Evolutionary conservation across 2,329 filamentous ascomycete species (phyloP).

Genomic region (Mollisiaceae sp.): DNA sequence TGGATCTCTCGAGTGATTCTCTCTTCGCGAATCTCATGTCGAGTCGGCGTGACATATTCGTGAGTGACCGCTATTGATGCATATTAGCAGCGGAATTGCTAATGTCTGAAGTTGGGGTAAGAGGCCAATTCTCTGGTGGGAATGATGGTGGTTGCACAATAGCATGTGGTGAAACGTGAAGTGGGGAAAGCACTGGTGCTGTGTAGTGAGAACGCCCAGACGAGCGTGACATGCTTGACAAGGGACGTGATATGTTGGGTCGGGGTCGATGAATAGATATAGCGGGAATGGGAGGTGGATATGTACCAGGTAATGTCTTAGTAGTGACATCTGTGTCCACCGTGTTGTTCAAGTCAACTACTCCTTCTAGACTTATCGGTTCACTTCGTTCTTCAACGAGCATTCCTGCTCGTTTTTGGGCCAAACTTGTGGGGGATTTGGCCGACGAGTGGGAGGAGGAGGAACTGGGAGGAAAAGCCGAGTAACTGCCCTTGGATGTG

Average conservation of each 20-base stretch:
- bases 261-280: constrained; percentile 14
- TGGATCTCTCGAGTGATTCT: constrained; percentile 58
- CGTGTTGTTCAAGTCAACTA: constrained; percentile 38
- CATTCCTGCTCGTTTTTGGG: constrained; percentile 21
- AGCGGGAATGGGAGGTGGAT: constrained; percentile 20
- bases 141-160: constrained; percentile 23
- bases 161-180: constrained; percentile 26
- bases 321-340: constrained; percentile 40
- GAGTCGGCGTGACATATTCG: constrained; percentile 50
- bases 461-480: constrained; percentile 18
- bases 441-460: not conserved
- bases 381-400: constrained; percentile 26
- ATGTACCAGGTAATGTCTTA: constrained; percentile 39
- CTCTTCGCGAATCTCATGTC: constrained; percentile 53
- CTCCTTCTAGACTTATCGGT: constrained; percentile 32
- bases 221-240: constrained; percentile 9
- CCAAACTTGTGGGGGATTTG: not conserved
- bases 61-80: constrained; percentile 52
- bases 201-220: constrained; percentile 15
- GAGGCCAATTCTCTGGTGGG: constrained; percentile 30
- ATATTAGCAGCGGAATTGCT: constrained; percentile 31
- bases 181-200: constrained; percentile 17
- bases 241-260: constrained; percentile 16
- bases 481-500: constrained; percentile 24
- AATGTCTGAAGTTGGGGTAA: constrained; percentile 18